Evolutionary conservation across 2,329 filamentous ascomycete genomes (phyloP), one percentile per base, ranked within the genome.

Genomic region (Niveomyces coronatus): DNA sequence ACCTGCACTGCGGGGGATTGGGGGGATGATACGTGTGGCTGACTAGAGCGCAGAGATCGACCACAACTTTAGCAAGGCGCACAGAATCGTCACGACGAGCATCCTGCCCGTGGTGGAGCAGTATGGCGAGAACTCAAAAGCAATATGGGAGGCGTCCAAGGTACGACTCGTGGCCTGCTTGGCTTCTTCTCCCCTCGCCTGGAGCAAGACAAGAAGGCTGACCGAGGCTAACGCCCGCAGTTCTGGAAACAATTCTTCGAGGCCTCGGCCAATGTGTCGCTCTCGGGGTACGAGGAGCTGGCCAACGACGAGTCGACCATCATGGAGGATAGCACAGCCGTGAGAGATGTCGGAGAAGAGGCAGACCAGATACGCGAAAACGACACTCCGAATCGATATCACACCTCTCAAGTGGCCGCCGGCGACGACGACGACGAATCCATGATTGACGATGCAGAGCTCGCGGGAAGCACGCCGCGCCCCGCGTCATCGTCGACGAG

Each of bases 221-320:
- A n/a, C n/a, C n/a, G 15, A 15, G 16, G 2, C 9, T 27, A 24
- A 10, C 9, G 5, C 11, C 19, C 39, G 10, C 53, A 93, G 84
- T 98, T 98, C 63, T 98, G 91, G 91, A 98, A 98, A 63, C 88
- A 96, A 67, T 98, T 98, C 68, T 98, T 98, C 62, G 91, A 98
- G 64, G 87, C 91, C 24, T 94, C 88, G 33, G 91, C 91, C 56
- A 96, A 98, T 53, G 89, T 98, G 18, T 94, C 89, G 9, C 74
- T 98, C 9, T 94, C 87, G 0, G 87, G 88, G 19, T 95, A 98
- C 59, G 89, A 94, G 55, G 88, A 94, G 54, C 70, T 79, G 16
- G 76, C 76, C 11, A 77, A 74, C 37, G 79, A 82, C n/a, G 76
- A 73, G 52, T 71, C 53, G 40, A 65, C 59, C 33, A 63, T 53